Conservation (phyloP, 768 basidiomycete genomes). For the Serpula lacrymans region DNA sequence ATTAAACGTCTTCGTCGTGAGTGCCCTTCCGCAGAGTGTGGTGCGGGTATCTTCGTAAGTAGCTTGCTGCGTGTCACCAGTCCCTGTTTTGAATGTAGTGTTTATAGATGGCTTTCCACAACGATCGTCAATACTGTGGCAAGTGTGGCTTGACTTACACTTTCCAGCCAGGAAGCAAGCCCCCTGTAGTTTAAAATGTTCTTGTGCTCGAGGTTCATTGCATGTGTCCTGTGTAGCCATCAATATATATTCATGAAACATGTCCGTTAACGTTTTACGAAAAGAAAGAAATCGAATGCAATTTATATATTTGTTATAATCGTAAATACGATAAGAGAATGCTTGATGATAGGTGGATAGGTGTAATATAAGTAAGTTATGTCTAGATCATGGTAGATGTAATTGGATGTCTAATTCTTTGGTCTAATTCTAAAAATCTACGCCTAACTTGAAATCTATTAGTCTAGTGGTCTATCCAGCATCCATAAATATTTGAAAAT, state of each 20-base stretch:
- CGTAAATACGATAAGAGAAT: neutral
- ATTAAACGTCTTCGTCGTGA: conserved; percentile 99
- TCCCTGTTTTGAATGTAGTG: conserved; percentile 10
- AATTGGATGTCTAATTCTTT: no score
- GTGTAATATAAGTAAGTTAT: no score
- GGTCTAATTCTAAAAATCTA: conserved; percentile 4
- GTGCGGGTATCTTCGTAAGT: conserved; percentile 82
- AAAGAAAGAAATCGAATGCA: no score
- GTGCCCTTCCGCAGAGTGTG: conserved; percentile 82
- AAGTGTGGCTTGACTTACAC: conserved; percentile 89
- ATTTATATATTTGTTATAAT: neutral
- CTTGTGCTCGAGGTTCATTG: neutral
- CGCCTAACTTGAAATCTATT: no score
- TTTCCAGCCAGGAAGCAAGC: conserved; percentile 78
- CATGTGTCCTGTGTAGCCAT: no score
- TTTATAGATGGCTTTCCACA: conserved; percentile 94
- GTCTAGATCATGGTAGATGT: no score
- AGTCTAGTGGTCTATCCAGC: no score
- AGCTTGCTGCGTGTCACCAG: neutral
- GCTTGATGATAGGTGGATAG: no score
- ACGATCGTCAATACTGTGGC: conserved; percentile 97
- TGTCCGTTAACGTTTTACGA: no score
- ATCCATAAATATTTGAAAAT: no score
- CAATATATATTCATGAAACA: no score
- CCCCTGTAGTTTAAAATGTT: conserved; percentile 56